Conservation (phyloP, 2,329 filamentous ascomycete genomes). For the Paracorniculantispora psalliotae region DNA sequence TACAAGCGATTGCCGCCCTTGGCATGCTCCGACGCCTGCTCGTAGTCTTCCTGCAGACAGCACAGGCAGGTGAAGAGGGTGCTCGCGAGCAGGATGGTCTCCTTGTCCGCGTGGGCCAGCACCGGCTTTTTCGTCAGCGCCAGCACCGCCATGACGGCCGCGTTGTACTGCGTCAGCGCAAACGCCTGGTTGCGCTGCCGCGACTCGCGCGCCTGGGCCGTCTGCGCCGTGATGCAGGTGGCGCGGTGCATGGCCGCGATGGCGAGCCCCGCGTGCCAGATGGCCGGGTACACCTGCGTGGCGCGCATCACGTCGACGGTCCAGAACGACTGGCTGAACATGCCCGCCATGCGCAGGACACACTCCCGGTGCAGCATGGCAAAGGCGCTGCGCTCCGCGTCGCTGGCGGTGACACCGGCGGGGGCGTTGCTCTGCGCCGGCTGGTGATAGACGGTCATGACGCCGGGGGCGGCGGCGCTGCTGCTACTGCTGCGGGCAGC, state of each 20-base stretch:
- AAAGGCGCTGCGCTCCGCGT: slow-evolving; percentile 9
- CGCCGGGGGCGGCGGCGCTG: background rate
- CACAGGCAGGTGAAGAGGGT: slow-evolving; percentile 11
- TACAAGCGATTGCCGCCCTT: slow-evolving; percentile 4
- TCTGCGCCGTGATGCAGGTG: background rate
- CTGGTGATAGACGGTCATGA: background rate
- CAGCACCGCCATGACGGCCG: background rate
- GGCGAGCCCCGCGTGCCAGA: slow-evolving; percentile 12
- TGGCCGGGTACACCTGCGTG: slow-evolving; percentile 12
- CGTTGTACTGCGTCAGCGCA: slow-evolving; percentile 5
- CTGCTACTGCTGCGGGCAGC: background rate
- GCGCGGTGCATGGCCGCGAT: slow-evolving; percentile 9
- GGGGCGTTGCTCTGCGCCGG: background rate
- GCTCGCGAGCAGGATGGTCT: slow-evolving; percentile 10
- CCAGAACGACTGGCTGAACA: slow-evolving; percentile 11
- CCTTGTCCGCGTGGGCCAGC: slow-evolving; percentile 1
- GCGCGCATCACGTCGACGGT: slow-evolving; percentile 11
- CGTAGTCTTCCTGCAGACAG: slow-evolving; percentile 8
- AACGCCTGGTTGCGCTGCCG: slow-evolving; percentile 6
- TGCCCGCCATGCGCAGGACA: slow-evolving; percentile 1
- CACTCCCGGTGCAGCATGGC: slow-evolving; percentile 9
- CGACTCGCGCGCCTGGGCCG: background rate
- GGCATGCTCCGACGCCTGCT: slow-evolving; percentile 9
- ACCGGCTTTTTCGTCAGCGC: background rate
- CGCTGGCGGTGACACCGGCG: background rate